Conservation (phyloP, 768 basidiomycete species). For the Lactifluus subvellereus region DNA sequence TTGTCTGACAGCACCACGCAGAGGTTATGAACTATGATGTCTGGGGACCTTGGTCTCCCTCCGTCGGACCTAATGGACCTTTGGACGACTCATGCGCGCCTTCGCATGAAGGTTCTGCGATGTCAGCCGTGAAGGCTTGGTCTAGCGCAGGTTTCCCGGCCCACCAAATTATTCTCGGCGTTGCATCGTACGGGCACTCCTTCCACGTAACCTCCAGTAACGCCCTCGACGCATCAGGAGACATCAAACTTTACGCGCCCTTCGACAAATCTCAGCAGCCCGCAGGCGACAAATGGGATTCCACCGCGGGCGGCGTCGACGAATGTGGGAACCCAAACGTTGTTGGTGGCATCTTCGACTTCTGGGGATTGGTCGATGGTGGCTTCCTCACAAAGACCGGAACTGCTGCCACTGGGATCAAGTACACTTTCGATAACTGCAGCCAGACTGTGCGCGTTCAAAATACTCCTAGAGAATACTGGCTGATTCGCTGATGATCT, state of each 20-base stretch:
- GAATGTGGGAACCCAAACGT: constrained; percentile 48
- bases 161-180: constrained; percentile 70
- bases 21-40: constrained; percentile 67
- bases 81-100: constrained; percentile 71
- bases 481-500: not conserved
- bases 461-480: not conserved
- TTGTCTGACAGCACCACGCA: not conserved
- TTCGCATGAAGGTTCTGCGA: constrained; percentile 64
- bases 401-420: not conserved
- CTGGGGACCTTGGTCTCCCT: constrained; percentile 45
- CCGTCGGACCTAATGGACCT: constrained; percentile 82
- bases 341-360: constrained; percentile 49
- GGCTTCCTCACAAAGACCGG: not conserved
- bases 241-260: constrained; percentile 12
- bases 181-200: constrained; percentile 74
- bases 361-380: constrained; percentile 47
- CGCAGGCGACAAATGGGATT: constrained; percentile 44
- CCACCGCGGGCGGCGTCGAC: constrained; percentile 39
- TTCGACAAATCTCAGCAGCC: constrained; percentile 19
- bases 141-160: constrained; percentile 65
- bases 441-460: constrained; percentile 59
- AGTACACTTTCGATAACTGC: constrained; percentile 46
- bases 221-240: constrained; percentile 14
- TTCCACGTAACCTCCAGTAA: constrained; percentile 42
- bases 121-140: constrained; percentile 73